These are phyloP conservation scores for Whalleya microplaca DNA, from an alignment of 2,329 filamentous ascomycete genomes.

Conservation along the genomic window DNA sequence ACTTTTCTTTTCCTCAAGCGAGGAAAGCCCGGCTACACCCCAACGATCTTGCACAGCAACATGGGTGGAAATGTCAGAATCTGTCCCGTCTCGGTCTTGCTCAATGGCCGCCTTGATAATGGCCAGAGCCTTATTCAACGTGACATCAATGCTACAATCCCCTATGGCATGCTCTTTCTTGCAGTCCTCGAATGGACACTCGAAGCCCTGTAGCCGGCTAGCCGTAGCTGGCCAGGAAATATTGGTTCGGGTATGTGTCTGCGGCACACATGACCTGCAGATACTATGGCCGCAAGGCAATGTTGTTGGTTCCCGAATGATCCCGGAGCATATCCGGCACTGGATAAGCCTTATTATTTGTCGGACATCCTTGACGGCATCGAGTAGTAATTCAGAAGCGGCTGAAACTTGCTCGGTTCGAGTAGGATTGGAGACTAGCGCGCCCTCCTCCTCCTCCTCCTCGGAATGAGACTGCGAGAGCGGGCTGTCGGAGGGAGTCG, in stretches of 20 bases:
- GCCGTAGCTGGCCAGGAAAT: conserved; percentile 78
- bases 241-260: conserved; percentile 64
- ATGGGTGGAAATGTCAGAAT: conserved; percentile 44
- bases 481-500: conserved; percentile 22
- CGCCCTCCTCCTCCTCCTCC: conserved; percentile 24
- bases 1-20: conserved; percentile 41
- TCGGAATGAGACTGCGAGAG: conserved; percentile 21
- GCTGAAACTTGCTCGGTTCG: conserved; percentile 24
- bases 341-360: conserved; percentile 75
- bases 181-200: conserved; percentile 73
- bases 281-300: conserved; percentile 81
- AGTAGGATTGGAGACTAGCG: conserved; percentile 19
- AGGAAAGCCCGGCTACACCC: conserved; percentile 46
- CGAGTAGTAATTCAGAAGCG: conserved; percentile 39
- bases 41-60: conserved; percentile 45
- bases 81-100: conserved; percentile 39
- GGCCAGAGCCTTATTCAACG: conserved; percentile 71
- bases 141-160: conserved; percentile 79
- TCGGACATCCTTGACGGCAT: conserved; percentile 59
- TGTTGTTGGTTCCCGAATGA: conserved; percentile 70
- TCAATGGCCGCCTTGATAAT: conserved; percentile 59
- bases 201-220: conserved; percentile 69
- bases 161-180: conserved; percentile 71
- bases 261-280: conserved; percentile 75
- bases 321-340: conserved; percentile 73